These are phyloP conservation scores for Lecanosticta acicola DNA, from an alignment of 2,329 filamentous ascomycete genomes.

Conservation along the genomic window DNA sequence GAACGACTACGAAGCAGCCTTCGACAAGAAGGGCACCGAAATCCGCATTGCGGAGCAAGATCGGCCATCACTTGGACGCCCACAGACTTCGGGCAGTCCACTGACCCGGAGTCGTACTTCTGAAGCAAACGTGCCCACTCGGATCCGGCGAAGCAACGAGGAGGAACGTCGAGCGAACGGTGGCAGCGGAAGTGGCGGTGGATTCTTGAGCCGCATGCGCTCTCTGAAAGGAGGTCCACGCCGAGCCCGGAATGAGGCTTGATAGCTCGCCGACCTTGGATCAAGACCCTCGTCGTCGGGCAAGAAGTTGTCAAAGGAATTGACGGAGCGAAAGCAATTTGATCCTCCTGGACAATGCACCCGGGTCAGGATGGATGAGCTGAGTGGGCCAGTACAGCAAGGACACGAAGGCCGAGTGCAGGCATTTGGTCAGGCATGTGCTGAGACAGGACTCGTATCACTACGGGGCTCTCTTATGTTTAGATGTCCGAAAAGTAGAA, in stretches of 20 bases:
- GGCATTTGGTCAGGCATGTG: conserved; percentile 4
- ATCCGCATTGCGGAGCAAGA: conserved; percentile 50
- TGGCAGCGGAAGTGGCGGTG: conserved; percentile 36
- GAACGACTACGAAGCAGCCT: conserved; percentile 63
- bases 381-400: conserved; percentile 2
- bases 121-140: conserved; percentile 13
- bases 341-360: not conserved
- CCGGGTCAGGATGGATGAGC: not conserved
- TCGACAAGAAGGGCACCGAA: conserved; percentile 57
- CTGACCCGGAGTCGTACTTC: conserved; percentile 17
- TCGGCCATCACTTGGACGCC: conserved; percentile 12
- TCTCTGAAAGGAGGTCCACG: conserved; percentile 69
- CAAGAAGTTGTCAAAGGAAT: not conserved
- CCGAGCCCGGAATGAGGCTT: conserved; percentile 27
- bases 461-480: conserved; percentile 2
- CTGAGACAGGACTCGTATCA: not conserved
- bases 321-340: not conserved
- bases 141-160: conserved; percentile 36
- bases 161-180: conserved; percentile 34
- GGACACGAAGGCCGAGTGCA: conserved; percentile 1
- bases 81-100: conserved; percentile 53
- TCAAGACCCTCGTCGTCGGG: too few species aligned
- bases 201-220: conserved; percentile 72
- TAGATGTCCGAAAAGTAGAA: conserved; percentile 6
- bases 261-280: too few species aligned